A percentile compares a stretch with the other conserved stretches of the same genome.
Evolutionary conservation across 768 basidiomycete genomes (phyloP).

Genomic region (Russula sp.): DNA sequence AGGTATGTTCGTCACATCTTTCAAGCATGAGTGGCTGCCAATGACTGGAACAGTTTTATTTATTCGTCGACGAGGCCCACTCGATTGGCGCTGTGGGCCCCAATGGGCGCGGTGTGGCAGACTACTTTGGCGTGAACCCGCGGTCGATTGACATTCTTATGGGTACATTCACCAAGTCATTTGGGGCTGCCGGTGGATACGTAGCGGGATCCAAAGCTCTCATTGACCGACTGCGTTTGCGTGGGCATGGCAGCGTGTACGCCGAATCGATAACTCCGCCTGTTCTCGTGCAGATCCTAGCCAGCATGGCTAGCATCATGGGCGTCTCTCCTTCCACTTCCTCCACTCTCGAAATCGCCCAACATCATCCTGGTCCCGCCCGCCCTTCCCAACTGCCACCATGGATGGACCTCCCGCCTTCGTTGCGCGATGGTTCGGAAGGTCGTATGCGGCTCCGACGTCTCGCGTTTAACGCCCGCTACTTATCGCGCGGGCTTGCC

Average conservation of each 20-base stretch:
- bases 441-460: constrained; percentile 77
- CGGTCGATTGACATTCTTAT: constrained; percentile 85
- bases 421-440: constrained; percentile 76
- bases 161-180: constrained; percentile 98
- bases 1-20: constrained; percentile 47
- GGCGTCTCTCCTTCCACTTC: constrained; percentile 48
- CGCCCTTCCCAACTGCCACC: constrained; percentile 57
- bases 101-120: constrained; percentile 88
- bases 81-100: constrained; percentile 95
- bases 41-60: constrained; percentile 63
- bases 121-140: constrained; percentile 88
- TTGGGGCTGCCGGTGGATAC: constrained; percentile 93
- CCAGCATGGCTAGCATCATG: constrained; percentile 97
- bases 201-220: constrained; percentile 78
- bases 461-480: constrained; percentile 92
- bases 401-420: constrained; percentile 72
- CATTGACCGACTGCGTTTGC: constrained; percentile 75
- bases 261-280: constrained; percentile 89
- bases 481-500: constrained; percentile 77
- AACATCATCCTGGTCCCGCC: constrained; percentile 65
- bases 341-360: constrained; percentile 27
- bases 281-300: constrained; percentile 83
- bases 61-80: constrained; percentile 96
- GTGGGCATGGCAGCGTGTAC: constrained; percentile 77
- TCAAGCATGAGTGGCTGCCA: background rate